Evolutionary conservation across 2,329 filamentous ascomycete genomes (phyloP).

Genomic region (Gnomoniopsis sp.): DNA sequence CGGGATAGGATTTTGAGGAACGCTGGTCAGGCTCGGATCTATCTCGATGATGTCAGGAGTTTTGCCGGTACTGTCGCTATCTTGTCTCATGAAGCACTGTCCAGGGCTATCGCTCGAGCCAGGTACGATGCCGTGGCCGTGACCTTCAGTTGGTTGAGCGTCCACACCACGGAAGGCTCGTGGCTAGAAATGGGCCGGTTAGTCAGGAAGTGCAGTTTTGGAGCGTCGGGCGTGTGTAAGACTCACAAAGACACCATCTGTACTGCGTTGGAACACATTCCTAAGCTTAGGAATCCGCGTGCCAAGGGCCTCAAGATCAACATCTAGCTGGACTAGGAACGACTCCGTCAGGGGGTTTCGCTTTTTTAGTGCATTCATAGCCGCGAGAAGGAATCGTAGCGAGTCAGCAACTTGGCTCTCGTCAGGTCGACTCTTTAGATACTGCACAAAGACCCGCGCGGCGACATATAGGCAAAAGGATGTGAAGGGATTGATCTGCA

Average conservation of each 20-base stretch:
- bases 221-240: neutral
- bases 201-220: neutral
- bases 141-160: neutral
- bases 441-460: constrained; percentile 91
- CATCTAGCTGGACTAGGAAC: constrained; percentile 87
- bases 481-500: constrained; percentile 89
- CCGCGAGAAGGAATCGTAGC: constrained; percentile 83
- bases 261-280: constrained; percentile 50
- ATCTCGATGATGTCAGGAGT: constrained; percentile 38
- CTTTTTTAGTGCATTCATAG: constrained; percentile 84
- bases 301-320: constrained; percentile 77
- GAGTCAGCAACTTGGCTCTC: constrained; percentile 77
- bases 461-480: constrained; percentile 97
- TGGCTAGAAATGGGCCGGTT: neutral
- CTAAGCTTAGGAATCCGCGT: constrained; percentile 57
- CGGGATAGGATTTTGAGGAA: constrained; percentile 21
- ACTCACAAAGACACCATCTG: constrained; percentile 46
- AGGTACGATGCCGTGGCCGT: constrained; percentile 36
- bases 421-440: constrained; percentile 87
- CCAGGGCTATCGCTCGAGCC: constrained; percentile 32
- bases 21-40: constrained; percentile 30
- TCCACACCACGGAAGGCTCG: neutral
- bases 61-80: constrained; percentile 37
- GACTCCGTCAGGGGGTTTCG: constrained; percentile 92
- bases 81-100: constrained; percentile 43